Evolutionary conservation across 768 basidiomycete genomes (phyloP).

Genomic region (Lanmaoa pseudosensibilis): DNA sequence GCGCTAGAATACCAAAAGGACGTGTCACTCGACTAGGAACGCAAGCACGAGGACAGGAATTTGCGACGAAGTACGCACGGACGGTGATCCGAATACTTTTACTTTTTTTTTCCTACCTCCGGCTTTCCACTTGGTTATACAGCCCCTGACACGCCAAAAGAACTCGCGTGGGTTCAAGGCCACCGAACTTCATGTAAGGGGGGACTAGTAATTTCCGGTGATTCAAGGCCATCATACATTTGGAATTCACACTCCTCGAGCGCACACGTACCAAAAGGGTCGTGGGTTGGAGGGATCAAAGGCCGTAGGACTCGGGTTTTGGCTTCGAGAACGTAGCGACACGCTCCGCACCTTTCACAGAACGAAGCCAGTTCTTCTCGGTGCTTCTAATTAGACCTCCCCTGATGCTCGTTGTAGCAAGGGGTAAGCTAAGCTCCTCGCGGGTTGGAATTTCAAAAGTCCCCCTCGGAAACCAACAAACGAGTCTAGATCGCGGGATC

Average conservation of each 20-base stretch:
- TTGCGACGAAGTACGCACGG: conserved; percentile 11
- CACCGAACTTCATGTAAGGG: conserved; percentile 22
- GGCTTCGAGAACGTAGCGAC: conserved; percentile 18
- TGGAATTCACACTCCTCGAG: conserved; percentile 9
- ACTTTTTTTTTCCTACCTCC: not conserved
- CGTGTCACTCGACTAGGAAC: conserved; percentile 1
- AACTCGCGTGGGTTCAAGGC: conserved; percentile 21
- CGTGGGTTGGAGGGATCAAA: conserved; percentile 25
- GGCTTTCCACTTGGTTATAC: conserved; percentile 5
- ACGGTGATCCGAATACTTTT: conserved; percentile 1
- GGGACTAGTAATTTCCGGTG: conserved; percentile 23
- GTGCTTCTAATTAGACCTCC: conserved; percentile 30
- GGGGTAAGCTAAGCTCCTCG: conserved; percentile 17
- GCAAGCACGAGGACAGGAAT: not conserved
- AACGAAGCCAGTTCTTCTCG: conserved; percentile 17
- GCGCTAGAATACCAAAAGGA: not conserved
- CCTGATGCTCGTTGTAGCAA: conserved; percentile 30
- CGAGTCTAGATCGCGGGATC: conserved; percentile 18
- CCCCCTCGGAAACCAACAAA: conserved; percentile 18
- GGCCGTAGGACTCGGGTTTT: conserved; percentile 8
- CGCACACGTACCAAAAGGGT: conserved; percentile 21
- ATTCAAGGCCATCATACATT: conserved; percentile 7
- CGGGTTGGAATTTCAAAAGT: conserved; percentile 27
- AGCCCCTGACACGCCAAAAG: conserved; percentile 14
- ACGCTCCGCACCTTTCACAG: conserved; percentile 15